Evolutionary conservation across 768 basidiomycete genomes (phyloP).

Genomic region (Lactarius hatsudake): DNA sequence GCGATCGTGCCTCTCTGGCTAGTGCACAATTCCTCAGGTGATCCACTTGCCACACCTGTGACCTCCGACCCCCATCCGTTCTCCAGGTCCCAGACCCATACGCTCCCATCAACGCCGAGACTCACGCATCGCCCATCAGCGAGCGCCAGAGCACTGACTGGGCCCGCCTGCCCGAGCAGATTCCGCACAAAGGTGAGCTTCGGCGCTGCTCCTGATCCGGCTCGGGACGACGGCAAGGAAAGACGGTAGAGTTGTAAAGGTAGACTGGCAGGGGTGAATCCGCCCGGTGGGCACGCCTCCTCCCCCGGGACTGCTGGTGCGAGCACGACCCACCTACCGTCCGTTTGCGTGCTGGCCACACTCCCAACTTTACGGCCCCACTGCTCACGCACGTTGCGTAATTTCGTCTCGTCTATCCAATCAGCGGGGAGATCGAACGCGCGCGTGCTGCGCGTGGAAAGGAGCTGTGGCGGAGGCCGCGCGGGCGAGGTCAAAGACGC

Average conservation of each 20-base stretch:
- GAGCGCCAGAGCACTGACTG: conserved; percentile 63
- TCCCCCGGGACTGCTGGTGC: conserved; percentile 47
- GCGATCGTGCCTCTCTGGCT: conserved; percentile 44
- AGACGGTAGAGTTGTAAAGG: conserved; percentile 75
- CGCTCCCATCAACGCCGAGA: conserved; percentile 63
- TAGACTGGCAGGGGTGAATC: conserved; percentile 38
- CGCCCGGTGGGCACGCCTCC: conserved; percentile 8
- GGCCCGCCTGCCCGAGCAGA: conserved; percentile 65
- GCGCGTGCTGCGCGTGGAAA: conserved; percentile 59
- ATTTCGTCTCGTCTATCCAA: conserved; percentile 66
- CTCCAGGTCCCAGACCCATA: conserved; percentile 89
- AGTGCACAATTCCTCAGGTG: conserved; percentile 17
- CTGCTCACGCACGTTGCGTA: conserved; percentile 65
- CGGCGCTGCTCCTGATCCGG: conserved; percentile 49
- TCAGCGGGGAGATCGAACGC: conserved; percentile 70
- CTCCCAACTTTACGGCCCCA: conserved; percentile 71
- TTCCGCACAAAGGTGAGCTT: conserved; percentile 71
- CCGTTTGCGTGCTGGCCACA: conserved; percentile 75
- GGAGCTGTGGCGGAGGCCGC: conserved; percentile 44
- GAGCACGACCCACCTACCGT: conserved; percentile 82
- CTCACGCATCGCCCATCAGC: conserved; percentile 84
- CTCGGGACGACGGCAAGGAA: conserved; percentile 50
- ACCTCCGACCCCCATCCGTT: conserved; percentile 43
- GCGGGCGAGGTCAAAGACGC: conserved; percentile 26
- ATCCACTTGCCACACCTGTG: conserved; percentile 33